Percentiles rank a stretch among this genome's conserved stretches.
Conservation (phyloP, 441 rosid species). For the Brassica hybrid region DNA sequence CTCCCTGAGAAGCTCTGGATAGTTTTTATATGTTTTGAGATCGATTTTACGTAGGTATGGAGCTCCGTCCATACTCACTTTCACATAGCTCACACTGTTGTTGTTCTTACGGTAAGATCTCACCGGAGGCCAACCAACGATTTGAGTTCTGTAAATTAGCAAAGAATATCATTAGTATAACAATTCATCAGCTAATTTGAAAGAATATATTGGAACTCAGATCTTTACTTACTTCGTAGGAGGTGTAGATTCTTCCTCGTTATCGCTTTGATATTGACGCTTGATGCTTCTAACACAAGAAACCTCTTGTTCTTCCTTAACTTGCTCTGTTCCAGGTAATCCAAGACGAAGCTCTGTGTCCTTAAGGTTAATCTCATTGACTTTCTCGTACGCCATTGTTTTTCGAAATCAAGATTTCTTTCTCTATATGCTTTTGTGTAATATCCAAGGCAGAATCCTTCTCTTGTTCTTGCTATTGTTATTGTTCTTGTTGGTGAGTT, state of each 20-base stretch:
- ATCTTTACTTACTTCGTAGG: slow-evolving; percentile 67
- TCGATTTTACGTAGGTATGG: slow-evolving; percentile 74
- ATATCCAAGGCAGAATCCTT: not conserved
- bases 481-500: too few species aligned
- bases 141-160: slow-evolving; percentile 51
- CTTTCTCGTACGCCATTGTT: slow-evolving; percentile 48
- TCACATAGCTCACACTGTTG: slow-evolving; percentile 47
- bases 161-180: slow-evolving; percentile 32
- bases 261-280: slow-evolving; percentile 48
- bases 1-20: slow-evolving; percentile 56
- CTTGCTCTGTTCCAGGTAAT: slow-evolving; percentile 69
- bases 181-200: not conserved
- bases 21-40: slow-evolving; percentile 57
- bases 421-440: slow-evolving; percentile 26
- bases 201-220: not conserved
- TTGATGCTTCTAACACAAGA: slow-evolving; percentile 59
- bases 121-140: slow-evolving; percentile 80
- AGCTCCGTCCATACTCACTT: slow-evolving; percentile 79
- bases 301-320: slow-evolving; percentile 39
- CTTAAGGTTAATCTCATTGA: slow-evolving; percentile 65
- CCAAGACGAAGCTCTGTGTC: slow-evolving; percentile 91
- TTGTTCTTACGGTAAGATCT: slow-evolving; percentile 58
- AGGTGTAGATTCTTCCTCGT: slow-evolving; percentile 53
- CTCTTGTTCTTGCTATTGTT: not conserved
- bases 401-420: slow-evolving; percentile 39